phyloP scores from a whole-genome alignment of 768 basidiomycete genomes.

The Asterophora parasitica region DNA sequence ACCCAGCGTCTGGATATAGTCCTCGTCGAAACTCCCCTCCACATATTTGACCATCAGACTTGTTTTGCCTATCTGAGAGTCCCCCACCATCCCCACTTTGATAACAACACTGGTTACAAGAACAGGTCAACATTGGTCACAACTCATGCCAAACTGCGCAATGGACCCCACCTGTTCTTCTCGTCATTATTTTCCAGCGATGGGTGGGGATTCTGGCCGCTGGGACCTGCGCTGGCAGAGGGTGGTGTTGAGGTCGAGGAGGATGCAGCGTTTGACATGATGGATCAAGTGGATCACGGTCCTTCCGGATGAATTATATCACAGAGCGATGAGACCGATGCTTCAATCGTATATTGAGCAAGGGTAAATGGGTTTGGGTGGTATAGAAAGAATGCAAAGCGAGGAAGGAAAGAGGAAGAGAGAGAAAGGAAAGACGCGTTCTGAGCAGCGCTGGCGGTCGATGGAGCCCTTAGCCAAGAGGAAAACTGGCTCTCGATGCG shows the following conservation, averaged over 20 bases:
- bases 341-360: slow-evolving; percentile 14
- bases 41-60: slow-evolving; percentile 99
- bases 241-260: slow-evolving; percentile 43
- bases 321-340: slow-evolving; percentile 15
- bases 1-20: slow-evolving; percentile 99
- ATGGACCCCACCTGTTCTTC: slow-evolving; percentile 55
- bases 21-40: slow-evolving; percentile 97
- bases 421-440: slow-evolving; percentile 37
- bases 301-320: slow-evolving; percentile 13
- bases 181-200: slow-evolving; percentile 61
- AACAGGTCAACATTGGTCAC: not conserved
- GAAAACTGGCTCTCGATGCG: slow-evolving; percentile 28
- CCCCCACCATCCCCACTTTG: slow-evolving; percentile 99
- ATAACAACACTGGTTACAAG: slow-evolving; percentile 71
- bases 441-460: slow-evolving; percentile 24
- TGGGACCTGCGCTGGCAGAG: slow-evolving; percentile 42
- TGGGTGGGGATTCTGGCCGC: slow-evolving; percentile 47
- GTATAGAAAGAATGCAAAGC: slow-evolving; percentile 18
- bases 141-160: slow-evolving; percentile 5
- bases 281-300: slow-evolving; percentile 19
- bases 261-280: slow-evolving; percentile 49
- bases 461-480: slow-evolving; percentile 26
- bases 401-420: slow-evolving; percentile 24
- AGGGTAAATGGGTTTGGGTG: slow-evolving; percentile 17
- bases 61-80: slow-evolving; percentile 99